These are phyloP conservation scores for Jamesozyma gamospora DNA, from an alignment of 805 yeast genomes.

Conservation along the genomic window DNA sequence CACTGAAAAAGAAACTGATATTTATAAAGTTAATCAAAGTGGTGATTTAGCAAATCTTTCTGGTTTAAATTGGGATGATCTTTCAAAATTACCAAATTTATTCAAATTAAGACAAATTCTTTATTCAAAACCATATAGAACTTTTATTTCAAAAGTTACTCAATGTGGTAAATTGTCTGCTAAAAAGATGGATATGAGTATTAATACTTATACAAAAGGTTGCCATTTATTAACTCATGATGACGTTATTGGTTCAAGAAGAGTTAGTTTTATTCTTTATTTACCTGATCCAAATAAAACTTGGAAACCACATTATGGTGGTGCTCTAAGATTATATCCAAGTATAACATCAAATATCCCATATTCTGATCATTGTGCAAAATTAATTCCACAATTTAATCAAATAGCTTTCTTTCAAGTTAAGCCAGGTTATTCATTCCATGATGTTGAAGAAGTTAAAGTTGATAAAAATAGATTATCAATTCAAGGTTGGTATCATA, in stretches of 20 bases:
- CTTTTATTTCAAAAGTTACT: slow-evolving; percentile 64
- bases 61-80: slow-evolving; percentile 70
- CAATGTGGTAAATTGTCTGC: slow-evolving; percentile 87
- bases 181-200: slow-evolving; percentile 81
- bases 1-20: slow-evolving; percentile 93
- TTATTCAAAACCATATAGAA: slow-evolving; percentile 78
- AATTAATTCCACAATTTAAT: slow-evolving; percentile 85
- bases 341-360: slow-evolving; percentile 87
- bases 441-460: slow-evolving; percentile 94
- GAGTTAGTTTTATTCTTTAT: slow-evolving; percentile 87
- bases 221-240: slow-evolving; percentile 94
- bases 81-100: slow-evolving; percentile 62
- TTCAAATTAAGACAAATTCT: slow-evolving; percentile 76
- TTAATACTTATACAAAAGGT: slow-evolving; percentile 83
- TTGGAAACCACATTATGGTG: slow-evolving; percentile 93
- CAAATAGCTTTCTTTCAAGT: slow-evolving; percentile 94
- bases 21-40: slow-evolving; percentile 81
- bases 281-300: slow-evolving; percentile 82
- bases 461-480: slow-evolving; percentile 85
- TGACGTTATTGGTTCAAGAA: slow-evolving; percentile 91
- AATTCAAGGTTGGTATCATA: slow-evolving; percentile 98
- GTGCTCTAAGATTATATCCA: slow-evolving; percentile 78
- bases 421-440: slow-evolving; percentile 93
- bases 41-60: slow-evolving; percentile 89
- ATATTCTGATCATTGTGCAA: slow-evolving; percentile 55